These are phyloP conservation scores for Lodderomyces margitis DNA, from an alignment of 1,139 yeast species.

Conservation along the genomic window DNA sequence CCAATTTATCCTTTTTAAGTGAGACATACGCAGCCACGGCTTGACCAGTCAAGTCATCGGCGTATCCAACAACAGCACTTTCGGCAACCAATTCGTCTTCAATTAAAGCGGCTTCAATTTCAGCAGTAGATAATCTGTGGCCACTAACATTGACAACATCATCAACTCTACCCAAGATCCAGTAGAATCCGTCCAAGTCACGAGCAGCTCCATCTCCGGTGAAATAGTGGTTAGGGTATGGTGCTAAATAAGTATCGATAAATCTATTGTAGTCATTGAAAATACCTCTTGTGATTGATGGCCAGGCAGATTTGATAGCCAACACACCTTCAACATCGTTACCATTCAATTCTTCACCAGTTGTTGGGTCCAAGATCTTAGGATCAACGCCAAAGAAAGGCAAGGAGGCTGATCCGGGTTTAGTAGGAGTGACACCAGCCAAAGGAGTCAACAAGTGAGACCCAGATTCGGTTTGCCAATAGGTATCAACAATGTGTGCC, in stretches of 20 bases:
- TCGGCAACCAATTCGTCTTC: conserved; percentile 72
- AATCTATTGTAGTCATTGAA: conserved; percentile 68
- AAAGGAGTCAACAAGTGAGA: conserved; percentile 70
- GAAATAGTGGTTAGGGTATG: conserved; percentile 68
- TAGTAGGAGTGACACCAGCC: conserved; percentile 72
- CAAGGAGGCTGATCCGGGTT: conserved; percentile 76
- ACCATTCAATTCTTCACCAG: conserved; percentile 63
- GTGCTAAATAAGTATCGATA: conserved; percentile 69
- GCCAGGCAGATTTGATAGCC: conserved; percentile 72
- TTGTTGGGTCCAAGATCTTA: conserved; percentile 66
- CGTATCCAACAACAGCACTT: conserved; percentile 78
- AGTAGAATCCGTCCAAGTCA: conserved; percentile 71
- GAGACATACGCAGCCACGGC: conserved; percentile 82
- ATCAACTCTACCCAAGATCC: conserved; percentile 82
- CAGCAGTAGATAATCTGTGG: conserved; percentile 78
- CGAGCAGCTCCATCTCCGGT: conserved; percentile 85
- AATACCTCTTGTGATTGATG: conserved; percentile 75
- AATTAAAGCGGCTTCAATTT: conserved; percentile 75
- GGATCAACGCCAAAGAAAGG: conserved; percentile 77
- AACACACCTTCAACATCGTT: conserved; percentile 73
- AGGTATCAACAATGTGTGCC: conserved; percentile 75
- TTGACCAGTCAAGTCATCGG: conserved; percentile 79
- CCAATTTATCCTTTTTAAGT: conserved; percentile 43
- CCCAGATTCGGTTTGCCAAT: conserved; percentile 86
- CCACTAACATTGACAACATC: conserved; percentile 83